A percentile compares a stretch with the other conserved stretches of the same genome.
Evolutionary conservation across 2,329 filamentous ascomycete species (phyloP).

Genomic region (Venturia carpophila): DNA sequence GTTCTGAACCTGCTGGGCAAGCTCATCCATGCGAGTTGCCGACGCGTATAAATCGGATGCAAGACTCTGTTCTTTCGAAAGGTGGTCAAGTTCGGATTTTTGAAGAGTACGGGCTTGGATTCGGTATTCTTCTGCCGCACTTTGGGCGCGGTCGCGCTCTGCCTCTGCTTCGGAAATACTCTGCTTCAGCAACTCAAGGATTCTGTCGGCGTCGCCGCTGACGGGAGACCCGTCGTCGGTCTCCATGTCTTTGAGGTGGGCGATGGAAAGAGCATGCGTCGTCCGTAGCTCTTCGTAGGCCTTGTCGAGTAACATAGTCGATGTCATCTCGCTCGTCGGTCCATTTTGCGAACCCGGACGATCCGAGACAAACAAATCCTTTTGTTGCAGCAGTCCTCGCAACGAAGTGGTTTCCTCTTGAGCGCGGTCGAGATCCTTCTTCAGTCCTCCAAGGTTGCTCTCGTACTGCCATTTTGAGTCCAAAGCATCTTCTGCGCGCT

Average conservation of each 20-base stretch:
- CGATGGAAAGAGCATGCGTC: slow-evolving; percentile 59
- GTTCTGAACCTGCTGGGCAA: slow-evolving; percentile 69
- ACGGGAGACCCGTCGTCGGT: slow-evolving; percentile 31
- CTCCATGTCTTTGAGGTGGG: slow-evolving; percentile 59
- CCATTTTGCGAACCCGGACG: slow-evolving; percentile 34
- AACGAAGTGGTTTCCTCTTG: slow-evolving; percentile 88
- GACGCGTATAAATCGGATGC: slow-evolving; percentile 65
- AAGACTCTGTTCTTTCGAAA: slow-evolving; percentile 55
- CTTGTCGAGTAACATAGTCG: slow-evolving; percentile 59
- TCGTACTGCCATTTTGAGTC: slow-evolving; percentile 96
- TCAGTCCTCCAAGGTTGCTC: slow-evolving; percentile 77
- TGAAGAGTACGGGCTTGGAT: slow-evolving; percentile 53
- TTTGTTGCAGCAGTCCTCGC: slow-evolving; percentile 67
- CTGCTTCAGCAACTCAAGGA: slow-evolving; percentile 58
- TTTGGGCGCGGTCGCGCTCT: slow-evolving; percentile 63
- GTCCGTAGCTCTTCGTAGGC: slow-evolving; percentile 69
- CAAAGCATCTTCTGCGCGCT: slow-evolving; percentile 83
- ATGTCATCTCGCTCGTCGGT: slow-evolving; percentile 28
- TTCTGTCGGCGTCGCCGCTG: slow-evolving; percentile 47
- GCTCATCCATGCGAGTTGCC: slow-evolving; percentile 67
- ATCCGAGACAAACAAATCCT: slow-evolving; percentile 69
- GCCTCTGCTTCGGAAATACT: slow-evolving; percentile 61
- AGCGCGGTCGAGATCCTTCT: slow-evolving; percentile 94
- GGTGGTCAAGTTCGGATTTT: slow-evolving; percentile 46
- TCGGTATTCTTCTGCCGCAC: slow-evolving; percentile 55